Evolutionary conservation across 805 yeast species (phyloP).

Genomic region (Ogataea angusta): DNA sequence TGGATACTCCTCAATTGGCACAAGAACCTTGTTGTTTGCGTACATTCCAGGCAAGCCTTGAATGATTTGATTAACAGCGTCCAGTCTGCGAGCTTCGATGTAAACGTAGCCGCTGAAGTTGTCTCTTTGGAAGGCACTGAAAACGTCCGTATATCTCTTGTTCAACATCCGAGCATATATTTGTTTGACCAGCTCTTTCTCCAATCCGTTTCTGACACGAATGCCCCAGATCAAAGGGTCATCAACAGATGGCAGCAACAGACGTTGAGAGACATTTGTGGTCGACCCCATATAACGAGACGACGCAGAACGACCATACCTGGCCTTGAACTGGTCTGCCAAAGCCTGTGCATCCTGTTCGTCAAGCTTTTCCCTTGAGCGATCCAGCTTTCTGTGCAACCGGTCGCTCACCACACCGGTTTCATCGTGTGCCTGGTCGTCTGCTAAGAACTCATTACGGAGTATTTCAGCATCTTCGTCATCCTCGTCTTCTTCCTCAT

Average conservation of each 20-base stretch:
- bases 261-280: slow-evolving; percentile 87
- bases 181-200: slow-evolving; percentile 84
- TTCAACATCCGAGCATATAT: slow-evolving; percentile 80
- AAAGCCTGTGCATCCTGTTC: slow-evolving; percentile 94
- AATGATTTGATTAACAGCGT: slow-evolving; percentile 86
- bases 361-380: slow-evolving; percentile 72
- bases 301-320: slow-evolving; percentile 83
- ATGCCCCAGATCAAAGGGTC: slow-evolving; percentile 97
- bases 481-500: slow-evolving; percentile 89
- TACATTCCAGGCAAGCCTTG: slow-evolving; percentile 88
- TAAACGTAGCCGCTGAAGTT: slow-evolving; percentile 88
- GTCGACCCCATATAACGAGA: slow-evolving; percentile 81
- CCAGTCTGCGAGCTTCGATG: slow-evolving; percentile 89
- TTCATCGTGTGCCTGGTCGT: slow-evolving; percentile 66
- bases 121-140: slow-evolving; percentile 91
- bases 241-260: slow-evolving; percentile 90
- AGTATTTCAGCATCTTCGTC: slow-evolving; percentile 92
- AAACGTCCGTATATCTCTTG: slow-evolving; percentile 73
- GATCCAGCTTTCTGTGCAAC: slow-evolving; percentile 87
- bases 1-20: slow-evolving; percentile 94
- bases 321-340: slow-evolving; percentile 87
- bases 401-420: slow-evolving; percentile 54
- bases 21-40: slow-evolving; percentile 65
- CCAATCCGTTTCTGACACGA: slow-evolving; percentile 89
- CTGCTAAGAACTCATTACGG: slow-evolving; percentile 78